These are phyloP conservation scores for Cercospora sp. DNA, from an alignment of 2,329 filamentous ascomycete species.

Conservation along the genomic window DNA sequence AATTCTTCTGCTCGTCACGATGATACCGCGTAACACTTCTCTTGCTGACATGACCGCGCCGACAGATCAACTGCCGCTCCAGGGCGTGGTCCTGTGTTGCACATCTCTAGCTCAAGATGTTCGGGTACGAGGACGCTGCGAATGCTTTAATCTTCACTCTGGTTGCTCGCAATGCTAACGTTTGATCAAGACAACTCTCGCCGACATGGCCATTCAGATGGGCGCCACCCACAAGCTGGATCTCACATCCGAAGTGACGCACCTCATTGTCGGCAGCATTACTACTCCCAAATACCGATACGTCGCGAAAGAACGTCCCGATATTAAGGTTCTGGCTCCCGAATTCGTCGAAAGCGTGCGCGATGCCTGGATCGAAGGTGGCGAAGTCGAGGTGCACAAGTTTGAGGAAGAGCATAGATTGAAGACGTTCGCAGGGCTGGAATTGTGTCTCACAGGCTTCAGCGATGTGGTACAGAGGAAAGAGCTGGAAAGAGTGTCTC, in stretches of 20 bases:
- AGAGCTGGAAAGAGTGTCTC: constrained; percentile 67
- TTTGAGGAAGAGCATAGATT: constrained; percentile 69
- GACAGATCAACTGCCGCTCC: constrained; percentile 29
- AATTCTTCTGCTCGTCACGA: constrained; percentile 3
- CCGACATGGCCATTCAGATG: constrained; percentile 70
- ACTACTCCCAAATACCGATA: constrained; percentile 94
- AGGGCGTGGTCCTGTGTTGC: constrained; percentile 38
- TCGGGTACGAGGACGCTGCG: constrained; percentile 31
- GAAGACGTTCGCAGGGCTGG: constrained; percentile 62
- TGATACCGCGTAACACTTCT: not conserved
- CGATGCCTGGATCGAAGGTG: constrained; percentile 76
- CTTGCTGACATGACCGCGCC: constrained; percentile 10
- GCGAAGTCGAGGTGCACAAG: constrained; percentile 68
- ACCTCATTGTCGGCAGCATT: constrained; percentile 86
- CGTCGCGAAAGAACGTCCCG: constrained; percentile 83
- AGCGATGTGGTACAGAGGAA: constrained; percentile 67
- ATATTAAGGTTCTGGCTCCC: constrained; percentile 79
- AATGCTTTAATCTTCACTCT: not conserved
- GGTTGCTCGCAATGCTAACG: not conserved
- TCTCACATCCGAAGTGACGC: constrained; percentile 92
- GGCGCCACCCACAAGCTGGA: constrained; percentile 87
- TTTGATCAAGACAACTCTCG: constrained; percentile 39
- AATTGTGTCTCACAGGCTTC: constrained; percentile 70
- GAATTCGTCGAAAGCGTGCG: constrained; percentile 82
- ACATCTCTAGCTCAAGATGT: constrained; percentile 39